phyloP scores from a whole-genome alignment of 352 stramenopile genomes.

The Phytopythium helicoides region DNA sequence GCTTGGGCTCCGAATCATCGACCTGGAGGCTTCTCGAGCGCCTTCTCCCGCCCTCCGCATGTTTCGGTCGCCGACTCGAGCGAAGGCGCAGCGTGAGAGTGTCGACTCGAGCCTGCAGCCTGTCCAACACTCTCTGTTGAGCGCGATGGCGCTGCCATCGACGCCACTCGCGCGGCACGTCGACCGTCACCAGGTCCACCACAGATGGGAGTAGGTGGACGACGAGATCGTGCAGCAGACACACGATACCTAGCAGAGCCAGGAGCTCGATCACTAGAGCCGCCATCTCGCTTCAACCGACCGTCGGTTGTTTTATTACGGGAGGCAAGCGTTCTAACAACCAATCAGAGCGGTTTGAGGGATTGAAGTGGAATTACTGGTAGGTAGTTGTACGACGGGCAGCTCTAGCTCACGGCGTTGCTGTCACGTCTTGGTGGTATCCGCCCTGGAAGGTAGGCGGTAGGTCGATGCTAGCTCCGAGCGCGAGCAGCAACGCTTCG shows the following conservation, averaged over 20 bases:
- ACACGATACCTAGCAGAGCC: constrained; percentile 46
- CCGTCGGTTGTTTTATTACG: too few relatives aligned
- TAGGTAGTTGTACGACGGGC: too few relatives aligned
- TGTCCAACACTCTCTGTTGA: constrained; percentile 37
- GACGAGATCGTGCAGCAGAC: constrained; percentile 37
- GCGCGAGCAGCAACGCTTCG: constrained; percentile 62
- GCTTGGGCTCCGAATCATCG: too few relatives aligned
- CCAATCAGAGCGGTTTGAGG: too few relatives aligned
- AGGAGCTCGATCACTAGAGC: constrained; percentile 32
- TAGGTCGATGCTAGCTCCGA: constrained; percentile 80
- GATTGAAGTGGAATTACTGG: too few relatives aligned
- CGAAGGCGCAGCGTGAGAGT: constrained; percentile 19
- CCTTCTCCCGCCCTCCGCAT: too few relatives aligned
- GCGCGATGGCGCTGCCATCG: constrained; percentile 32
- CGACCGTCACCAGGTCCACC: constrained; percentile 24
- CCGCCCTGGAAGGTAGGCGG: constrained; percentile 82
- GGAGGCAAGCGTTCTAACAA: too few relatives aligned
- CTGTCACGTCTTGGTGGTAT: constrained; percentile 63
- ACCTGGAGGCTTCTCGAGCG: too few relatives aligned
- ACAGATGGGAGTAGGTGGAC: constrained; percentile 26
- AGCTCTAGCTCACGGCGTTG: constrained; percentile 12
- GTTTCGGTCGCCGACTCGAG: too few relatives aligned
- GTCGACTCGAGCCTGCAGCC: constrained; percentile 32
- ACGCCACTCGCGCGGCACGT: constrained; percentile 30
- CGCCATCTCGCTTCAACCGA: too few relatives aligned